phyloP scores from a whole-genome alignment of 306 rosid species.

The Cicer yamashitae region DNA sequence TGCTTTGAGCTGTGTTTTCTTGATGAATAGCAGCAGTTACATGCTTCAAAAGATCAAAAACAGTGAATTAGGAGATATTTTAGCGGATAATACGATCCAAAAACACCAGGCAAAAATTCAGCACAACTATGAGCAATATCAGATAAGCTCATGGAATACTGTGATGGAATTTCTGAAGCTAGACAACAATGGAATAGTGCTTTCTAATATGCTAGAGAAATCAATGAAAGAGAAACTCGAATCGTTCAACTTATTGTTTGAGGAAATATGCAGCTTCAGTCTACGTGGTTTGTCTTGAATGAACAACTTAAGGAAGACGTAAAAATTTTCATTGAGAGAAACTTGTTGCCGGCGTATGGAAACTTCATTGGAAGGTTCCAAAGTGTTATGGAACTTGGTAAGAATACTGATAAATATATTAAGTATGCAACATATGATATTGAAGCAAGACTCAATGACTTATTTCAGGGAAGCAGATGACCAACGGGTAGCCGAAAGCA shows the following conservation, averaged over 20 bases:
- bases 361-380: constrained; percentile 2
- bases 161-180: not conserved
- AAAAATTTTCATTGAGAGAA: not conserved
- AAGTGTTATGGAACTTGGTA: not conserved
- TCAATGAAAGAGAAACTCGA: constrained; percentile 3
- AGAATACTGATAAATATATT: not conserved
- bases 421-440: not conserved
- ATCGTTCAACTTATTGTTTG: not conserved
- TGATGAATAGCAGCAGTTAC: constrained; percentile 74
- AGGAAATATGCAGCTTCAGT: constrained; percentile 9
- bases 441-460: not conserved
- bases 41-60: constrained; percentile 61
- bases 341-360: not conserved
- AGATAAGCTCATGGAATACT: constrained; percentile 40
- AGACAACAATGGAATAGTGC: not conserved
- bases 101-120: constrained; percentile 55
- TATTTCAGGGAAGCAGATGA: not conserved
- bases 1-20: constrained; percentile 61
- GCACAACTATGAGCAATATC: constrained; percentile 55
- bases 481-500: too few relatives aligned
- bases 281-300: constrained; percentile 4
- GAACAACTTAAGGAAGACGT: not conserved
- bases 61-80: constrained; percentile 55
- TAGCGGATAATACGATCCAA: constrained; percentile 69
- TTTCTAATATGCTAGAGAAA: too few relatives aligned